A percentile compares a stretch with the other conserved stretches of the same genome.
These are phyloP conservation scores for Pyronema domesticum DNA, from an alignment of 495 filamentous ascomycete species.

Conservation along the genomic window DNA sequence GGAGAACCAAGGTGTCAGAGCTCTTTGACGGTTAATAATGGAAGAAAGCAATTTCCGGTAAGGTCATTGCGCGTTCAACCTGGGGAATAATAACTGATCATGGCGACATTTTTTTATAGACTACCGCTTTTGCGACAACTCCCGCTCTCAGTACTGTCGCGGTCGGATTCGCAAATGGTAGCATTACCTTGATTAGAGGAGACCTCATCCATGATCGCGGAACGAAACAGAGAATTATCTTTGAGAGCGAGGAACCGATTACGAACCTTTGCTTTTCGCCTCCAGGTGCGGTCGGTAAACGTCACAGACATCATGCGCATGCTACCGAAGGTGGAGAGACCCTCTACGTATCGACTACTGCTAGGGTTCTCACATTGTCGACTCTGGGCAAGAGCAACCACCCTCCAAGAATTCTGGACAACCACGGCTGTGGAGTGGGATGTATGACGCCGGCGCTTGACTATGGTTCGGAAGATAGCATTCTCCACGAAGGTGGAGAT, in stretches of 20 bases:
- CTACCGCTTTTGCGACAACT: slow-evolving; percentile 65
- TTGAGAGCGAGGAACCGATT: slow-evolving; percentile 90
- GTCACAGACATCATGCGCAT: neutral
- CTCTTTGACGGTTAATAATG: slow-evolving; percentile 72
- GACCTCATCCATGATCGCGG: slow-evolving; percentile 91
- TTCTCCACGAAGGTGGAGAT: slow-evolving; percentile 43
- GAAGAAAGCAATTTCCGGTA: slow-evolving; percentile 80
- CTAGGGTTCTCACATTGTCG: slow-evolving; percentile 65
- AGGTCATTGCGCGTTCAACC: slow-evolving; percentile 11
- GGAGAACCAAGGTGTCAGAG: slow-evolving; percentile 72
- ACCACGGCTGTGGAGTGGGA: slow-evolving; percentile 70
- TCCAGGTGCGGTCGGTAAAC: slow-evolving; percentile 1
- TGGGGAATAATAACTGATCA: slow-evolving; percentile 3
- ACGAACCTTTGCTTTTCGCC: slow-evolving; percentile 37
- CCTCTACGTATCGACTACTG: slow-evolving; percentile 82
- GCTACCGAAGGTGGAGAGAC: slow-evolving; percentile 26
- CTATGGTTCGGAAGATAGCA: slow-evolving; percentile 19
- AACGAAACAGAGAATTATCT: slow-evolving; percentile 87
- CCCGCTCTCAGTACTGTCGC: slow-evolving; percentile 72
- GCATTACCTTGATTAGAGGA: slow-evolving; percentile 80
- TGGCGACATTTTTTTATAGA: slow-evolving; percentile 30
- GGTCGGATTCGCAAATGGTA: slow-evolving; percentile 87
- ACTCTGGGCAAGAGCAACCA: slow-evolving; percentile 77
- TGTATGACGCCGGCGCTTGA: slow-evolving; percentile 54
- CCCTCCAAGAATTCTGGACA: slow-evolving; percentile 70